Conservation (phyloP, 1,139 yeast genomes). For the Yamadazyma triangularis region DNA sequence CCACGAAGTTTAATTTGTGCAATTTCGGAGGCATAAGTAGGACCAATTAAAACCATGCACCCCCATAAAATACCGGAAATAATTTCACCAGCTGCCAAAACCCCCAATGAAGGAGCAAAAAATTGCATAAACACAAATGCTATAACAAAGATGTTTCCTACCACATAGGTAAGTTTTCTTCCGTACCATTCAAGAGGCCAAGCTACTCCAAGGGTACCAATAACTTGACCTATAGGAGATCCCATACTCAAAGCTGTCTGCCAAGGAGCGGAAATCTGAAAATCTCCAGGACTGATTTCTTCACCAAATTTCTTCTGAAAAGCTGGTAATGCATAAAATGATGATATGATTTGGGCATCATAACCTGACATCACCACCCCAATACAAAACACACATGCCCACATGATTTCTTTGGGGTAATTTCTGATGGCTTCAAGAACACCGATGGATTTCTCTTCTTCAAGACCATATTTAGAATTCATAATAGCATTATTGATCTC, state of each 20-base stretch:
- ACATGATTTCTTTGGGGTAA: too few relatives aligned
- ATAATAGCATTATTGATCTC: too few relatives aligned
- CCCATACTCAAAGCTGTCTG: conserved; percentile 39
- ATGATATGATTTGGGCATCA: conserved; percentile 33
- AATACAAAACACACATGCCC: too few relatives aligned
- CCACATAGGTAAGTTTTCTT: conserved; percentile 1
- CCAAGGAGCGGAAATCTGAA: conserved; percentile 38
- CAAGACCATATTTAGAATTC: too few relatives aligned
- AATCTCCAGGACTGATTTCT: conserved; percentile 22
- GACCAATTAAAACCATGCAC: too few relatives aligned
- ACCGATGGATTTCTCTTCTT: too few relatives aligned
- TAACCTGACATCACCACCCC: conserved; percentile 55
- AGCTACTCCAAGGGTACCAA: too few relatives aligned
- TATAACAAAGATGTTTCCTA: neutral
- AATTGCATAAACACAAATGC: conserved; percentile 14
- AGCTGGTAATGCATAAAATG: conserved; percentile 39
- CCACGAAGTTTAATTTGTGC: conserved; percentile 16
- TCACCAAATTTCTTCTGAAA: conserved; percentile 36
- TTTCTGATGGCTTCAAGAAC: too few relatives aligned
- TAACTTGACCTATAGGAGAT: conserved; percentile 28
- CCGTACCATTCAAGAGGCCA: conserved; percentile 3
- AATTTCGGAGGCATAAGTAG: conserved; percentile 16
- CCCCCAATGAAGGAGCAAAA: conserved; percentile 12
- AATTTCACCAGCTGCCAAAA: conserved; percentile 15
- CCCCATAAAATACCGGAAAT: conserved; percentile 15